Conservation (phyloP, 306 rosid species). For the Rosa chinensis region DNA sequence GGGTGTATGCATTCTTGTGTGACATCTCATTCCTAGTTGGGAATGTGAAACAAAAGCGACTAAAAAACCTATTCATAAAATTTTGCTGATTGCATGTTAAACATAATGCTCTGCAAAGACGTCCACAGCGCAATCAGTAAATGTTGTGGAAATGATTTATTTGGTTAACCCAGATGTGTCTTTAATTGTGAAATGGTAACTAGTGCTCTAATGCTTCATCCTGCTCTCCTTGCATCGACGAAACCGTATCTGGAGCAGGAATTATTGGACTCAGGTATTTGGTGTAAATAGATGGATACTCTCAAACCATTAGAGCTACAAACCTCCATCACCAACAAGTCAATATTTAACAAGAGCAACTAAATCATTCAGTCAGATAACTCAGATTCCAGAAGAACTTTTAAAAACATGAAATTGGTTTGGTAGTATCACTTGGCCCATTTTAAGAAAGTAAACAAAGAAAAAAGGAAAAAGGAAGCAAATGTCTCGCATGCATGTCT, state of each 20-base stretch:
- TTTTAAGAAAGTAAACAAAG: neutral
- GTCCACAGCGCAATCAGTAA: neutral
- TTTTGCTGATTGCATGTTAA: neutral
- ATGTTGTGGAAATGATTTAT: neutral
- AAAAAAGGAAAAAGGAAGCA: neutral
- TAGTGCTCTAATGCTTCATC: neutral
- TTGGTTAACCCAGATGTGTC: neutral
- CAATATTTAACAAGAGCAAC: neutral
- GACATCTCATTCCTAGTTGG: neutral
- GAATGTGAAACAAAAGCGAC: neutral
- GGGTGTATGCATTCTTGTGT: neutral
- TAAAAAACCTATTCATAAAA: neutral
- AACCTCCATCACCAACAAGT: neutral
- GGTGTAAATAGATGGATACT: neutral
- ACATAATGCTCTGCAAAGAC: neutral
- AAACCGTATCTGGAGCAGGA: neutral
- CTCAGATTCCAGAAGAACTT: neutral
- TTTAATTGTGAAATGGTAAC: neutral
- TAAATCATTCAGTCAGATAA: neutral
- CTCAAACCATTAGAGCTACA: neutral
- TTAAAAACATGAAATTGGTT: neutral
- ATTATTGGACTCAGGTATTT: neutral
- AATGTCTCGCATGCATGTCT: neutral
- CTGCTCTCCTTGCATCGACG: neutral
- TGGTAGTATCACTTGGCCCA: neutral